Base-by-base conservation (phyloP, 306 rosid genomes). In the Adenanthera pavonina region DNA sequence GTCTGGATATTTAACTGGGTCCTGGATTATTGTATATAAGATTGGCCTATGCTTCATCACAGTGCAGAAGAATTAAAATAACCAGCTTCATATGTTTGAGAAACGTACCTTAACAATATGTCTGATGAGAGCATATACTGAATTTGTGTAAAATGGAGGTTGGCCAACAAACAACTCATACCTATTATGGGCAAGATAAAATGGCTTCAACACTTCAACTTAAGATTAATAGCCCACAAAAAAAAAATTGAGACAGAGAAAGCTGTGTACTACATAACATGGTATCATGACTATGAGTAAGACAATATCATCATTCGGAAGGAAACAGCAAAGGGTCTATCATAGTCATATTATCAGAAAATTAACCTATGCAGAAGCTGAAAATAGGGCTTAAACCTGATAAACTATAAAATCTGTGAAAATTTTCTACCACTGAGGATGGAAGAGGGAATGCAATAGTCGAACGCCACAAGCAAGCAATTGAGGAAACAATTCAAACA, bases 81-180 rank as follows among this genome's bases (percentile, higher is more conserved):
- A 61, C 83, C 72, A 64, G 51, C 10, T 65, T 60, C 38, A 6
- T 49, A 35, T 8, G 20, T 25, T 72, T 20, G 60, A 76, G 46
- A 78, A 78, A 83, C 73, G 77, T 89, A 95, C 99, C 99, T 92
- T 95, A 14, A 95, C 96, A 84, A 95, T 95, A 86, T 95, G 99
- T 48, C 97, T 87, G 68, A 95, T 89, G 83, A 95, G 95, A 59
- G 98, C 97, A 82, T 95, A 93, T 16, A 95, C 99, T 75, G 99
- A 95, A 83, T 95, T 93, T 66, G 98, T 95, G 84, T 93, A 95
- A 85, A 95, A 95, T 36, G 99, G 99, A 83, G 99, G 99, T 86
- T 93, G 99, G 75, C 99, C 99, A 81, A 93, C 99, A 89, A 84
- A 95, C 80, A 95, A 91, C 85, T 95, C 99, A n/a, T 95, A 95